phyloP scores from a whole-genome alignment of 495 filamentous ascomycete genomes.

The Staphylotrichum tortipilum region DNA sequence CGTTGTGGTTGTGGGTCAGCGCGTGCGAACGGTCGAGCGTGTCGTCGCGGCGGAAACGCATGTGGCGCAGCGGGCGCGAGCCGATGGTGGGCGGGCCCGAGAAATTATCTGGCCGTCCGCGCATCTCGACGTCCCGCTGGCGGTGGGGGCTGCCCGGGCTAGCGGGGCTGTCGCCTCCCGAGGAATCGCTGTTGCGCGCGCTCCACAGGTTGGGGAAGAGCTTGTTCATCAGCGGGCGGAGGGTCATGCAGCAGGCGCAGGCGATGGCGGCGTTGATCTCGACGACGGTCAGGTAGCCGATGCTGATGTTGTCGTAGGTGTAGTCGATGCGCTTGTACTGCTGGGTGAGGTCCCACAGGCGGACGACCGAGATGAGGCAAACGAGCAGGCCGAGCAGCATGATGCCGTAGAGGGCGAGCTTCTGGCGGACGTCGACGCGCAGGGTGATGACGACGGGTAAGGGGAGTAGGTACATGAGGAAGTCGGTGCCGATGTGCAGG shows the following conservation, averaged over 20 bases:
- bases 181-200: too few species aligned
- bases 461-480: slow-evolving; percentile 27
- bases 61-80: slow-evolving; percentile 2
- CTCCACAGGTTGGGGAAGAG: slow-evolving; percentile 13
- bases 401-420: slow-evolving; percentile 16
- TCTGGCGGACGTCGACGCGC: slow-evolving; percentile 15
- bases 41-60: background rate
- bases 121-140: background rate
- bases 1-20: too few species aligned
- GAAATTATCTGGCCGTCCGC: background rate
- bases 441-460: slow-evolving; percentile 23
- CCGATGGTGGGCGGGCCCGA: slow-evolving; percentile 11
- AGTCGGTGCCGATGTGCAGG: slow-evolving; percentile 22
- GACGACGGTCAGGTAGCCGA: slow-evolving; percentile 23
- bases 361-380: slow-evolving; percentile 22
- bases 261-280: slow-evolving; percentile 30
- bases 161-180: too few species aligned
- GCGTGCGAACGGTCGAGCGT: too few species aligned
- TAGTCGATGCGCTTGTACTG: background rate
- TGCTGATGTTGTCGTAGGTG: slow-evolving; percentile 3
- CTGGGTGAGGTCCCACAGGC: slow-evolving; percentile 18
- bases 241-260: slow-evolving; percentile 28
- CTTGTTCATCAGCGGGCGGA: slow-evolving; percentile 19
- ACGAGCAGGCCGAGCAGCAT: slow-evolving; percentile 18
- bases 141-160: too few species aligned